Evolutionary conservation across 306 rosid genomes (phyloP), one percentile per base, ranked within the genome.

Genomic region (Lotus japonicus): DNA sequence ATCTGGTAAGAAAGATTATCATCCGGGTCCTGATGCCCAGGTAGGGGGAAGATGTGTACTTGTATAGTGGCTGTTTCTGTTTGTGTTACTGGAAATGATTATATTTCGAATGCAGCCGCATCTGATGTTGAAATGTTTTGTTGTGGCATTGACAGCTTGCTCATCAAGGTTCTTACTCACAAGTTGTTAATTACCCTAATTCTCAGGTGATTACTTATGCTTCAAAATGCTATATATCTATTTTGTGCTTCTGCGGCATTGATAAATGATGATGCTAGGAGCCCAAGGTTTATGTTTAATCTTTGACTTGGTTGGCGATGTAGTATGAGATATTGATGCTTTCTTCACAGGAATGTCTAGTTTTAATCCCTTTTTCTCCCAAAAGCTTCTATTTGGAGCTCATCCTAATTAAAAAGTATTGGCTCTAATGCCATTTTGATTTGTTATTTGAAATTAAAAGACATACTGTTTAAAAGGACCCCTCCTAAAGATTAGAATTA

Each of bases 131-230:
- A 16, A 23, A 7, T 61, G 7, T 72, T 58, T 49, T 52, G 55
- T 77, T 26, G 72, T 70, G 76, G 19, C 33, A 16, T 52, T 52
- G 56, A 39, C 85, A 88, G 95, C 58, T 81, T 83, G 54, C 79
- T 45, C 92, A 61, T 77, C 95, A 86, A 81, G 95, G 85, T 62
- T 82, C 97, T 76, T 87, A 82, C 78, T 75, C 89, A 5, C 90
- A 88, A 66, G 88, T 82, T 36, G 88, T 74, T 71, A 75, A 38
- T 63, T 85, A 88, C 70, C 7, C 87, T 9, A 83, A 74, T 73
- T 79, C 95, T 73, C 95, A 88, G 81, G 92, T 88, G 78, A 68
- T 42, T 23, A 58, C 63, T 53, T 44, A 55, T 49, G 16, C 57
- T 13, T 9, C 57, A 10, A 5, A 58, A 44, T 45, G 51, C 11